These are phyloP conservation scores for Pseudognaphalium luteoalbum DNA, from an alignment of 129 eudicot species.

Conservation along the genomic window DNA sequence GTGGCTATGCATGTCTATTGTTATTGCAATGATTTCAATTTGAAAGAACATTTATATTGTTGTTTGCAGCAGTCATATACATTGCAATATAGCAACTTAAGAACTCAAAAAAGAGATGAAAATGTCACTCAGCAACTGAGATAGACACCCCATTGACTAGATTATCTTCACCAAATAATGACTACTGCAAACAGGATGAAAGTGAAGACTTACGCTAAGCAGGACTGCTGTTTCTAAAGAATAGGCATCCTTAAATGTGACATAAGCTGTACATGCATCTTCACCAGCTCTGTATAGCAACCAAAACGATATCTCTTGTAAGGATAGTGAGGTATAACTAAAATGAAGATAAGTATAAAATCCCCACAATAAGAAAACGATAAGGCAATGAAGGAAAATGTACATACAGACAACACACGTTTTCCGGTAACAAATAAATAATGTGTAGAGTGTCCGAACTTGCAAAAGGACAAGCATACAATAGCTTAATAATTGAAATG, in stretches of 20 bases:
- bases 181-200: neutral
- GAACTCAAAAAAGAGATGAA: too few relatives aligned
- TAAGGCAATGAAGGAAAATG: neutral
- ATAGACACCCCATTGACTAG: too few relatives aligned
- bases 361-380: neutral
- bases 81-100: too few relatives aligned
- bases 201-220: conserved; percentile 72
- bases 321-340: conserved; percentile 24
- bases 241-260: conserved; percentile 75
- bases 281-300: conserved; percentile 76
- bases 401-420: neutral
- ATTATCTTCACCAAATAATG: neutral
- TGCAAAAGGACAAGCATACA: neutral
- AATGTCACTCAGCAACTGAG: too few relatives aligned
- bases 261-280: conserved; percentile 77
- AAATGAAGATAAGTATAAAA: conserved; percentile 9
- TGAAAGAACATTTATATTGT: too few relatives aligned
- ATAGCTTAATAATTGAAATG: neutral
- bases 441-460: neutral
- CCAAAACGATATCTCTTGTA: conserved; percentile 26
- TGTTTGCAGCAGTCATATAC: too few relatives aligned
- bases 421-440: neutral
- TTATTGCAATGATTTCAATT: too few relatives aligned
- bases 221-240: conserved; percentile 88
- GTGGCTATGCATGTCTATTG: too few relatives aligned